Evolutionary conservation across 2,329 filamentous ascomycete species (phyloP).

Genomic region (Fusarium sp.): DNA sequence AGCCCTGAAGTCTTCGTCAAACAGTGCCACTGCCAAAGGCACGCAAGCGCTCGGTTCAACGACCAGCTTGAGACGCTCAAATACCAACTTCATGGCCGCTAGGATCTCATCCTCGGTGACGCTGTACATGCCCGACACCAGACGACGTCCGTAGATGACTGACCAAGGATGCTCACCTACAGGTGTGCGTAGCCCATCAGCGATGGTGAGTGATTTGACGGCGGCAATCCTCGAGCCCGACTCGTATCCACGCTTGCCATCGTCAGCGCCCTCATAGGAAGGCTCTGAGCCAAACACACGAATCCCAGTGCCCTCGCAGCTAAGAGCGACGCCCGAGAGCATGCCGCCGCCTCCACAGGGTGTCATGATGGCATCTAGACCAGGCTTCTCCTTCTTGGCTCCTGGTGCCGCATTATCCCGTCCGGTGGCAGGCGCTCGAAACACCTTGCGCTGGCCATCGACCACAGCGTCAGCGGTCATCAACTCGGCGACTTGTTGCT

Average conservation of each 20-base stretch:
- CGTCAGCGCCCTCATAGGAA: constrained; percentile 82
- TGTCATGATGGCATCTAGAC: constrained; percentile 77
- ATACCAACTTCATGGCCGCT: constrained; percentile 76
- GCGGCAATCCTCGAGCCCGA: constrained; percentile 68
- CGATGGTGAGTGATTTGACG: constrained; percentile 83
- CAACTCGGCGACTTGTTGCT: constrained; percentile 72
- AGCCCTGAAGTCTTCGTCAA: constrained; percentile 81
- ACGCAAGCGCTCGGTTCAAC: constrained; percentile 90
- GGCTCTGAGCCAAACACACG: constrained; percentile 90
- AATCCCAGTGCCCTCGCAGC: constrained; percentile 74
- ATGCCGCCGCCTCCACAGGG: constrained; percentile 91
- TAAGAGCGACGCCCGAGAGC: constrained; percentile 82
- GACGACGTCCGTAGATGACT: constrained; percentile 75
- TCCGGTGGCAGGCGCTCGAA: constrained; percentile 33
- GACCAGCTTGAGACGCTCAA: constrained; percentile 90
- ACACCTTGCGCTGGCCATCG: constrained; percentile 22
- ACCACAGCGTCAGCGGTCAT: constrained; percentile 49
- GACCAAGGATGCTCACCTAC: constrained; percentile 80
- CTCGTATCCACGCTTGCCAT: constrained; percentile 76
- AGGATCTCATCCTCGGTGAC: constrained; percentile 86
- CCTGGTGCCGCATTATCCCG: constrained; percentile 27
- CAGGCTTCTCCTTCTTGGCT: constrained; percentile 37
- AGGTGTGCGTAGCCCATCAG: constrained; percentile 87
- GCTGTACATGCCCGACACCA: constrained; percentile 74
- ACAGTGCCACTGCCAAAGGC: constrained; percentile 82